Evolutionary conservation across 2,329 filamentous ascomycete species (phyloP).

Genomic region (Colletotrichum noveboracense): DNA sequence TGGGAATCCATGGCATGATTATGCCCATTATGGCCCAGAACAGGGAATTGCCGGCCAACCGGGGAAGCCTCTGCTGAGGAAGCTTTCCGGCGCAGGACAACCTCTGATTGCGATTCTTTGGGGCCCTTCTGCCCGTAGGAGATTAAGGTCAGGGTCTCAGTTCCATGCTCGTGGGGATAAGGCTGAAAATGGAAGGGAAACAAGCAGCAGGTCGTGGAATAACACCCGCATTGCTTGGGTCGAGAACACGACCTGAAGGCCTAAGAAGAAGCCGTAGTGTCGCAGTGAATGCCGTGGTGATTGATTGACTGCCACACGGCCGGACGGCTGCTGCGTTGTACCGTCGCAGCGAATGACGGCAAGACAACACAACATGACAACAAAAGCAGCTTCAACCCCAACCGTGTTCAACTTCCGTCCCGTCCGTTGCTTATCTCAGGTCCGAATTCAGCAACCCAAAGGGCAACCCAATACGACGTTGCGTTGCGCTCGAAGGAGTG

Average conservation of each 20-base stretch:
- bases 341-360: constrained; percentile 8
- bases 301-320: neutral
- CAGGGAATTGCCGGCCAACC: constrained; percentile 14
- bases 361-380: constrained; percentile 19
- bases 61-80: constrained; percentile 2
- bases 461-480: neutral
- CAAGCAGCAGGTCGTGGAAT: neutral
- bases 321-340: neutral
- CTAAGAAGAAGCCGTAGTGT: neutral
- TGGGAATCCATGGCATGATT: constrained; percentile 21
- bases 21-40: neutral
- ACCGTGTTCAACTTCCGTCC: neutral
- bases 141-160: neutral
- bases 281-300: constrained; percentile 10
- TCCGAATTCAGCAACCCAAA: neutral
- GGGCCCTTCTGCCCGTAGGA: neutral
- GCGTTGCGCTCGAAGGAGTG: neutral
- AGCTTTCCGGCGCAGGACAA: neutral
- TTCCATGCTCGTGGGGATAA: neutral
- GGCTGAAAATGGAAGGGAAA: neutral
- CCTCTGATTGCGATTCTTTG: constrained; percentile 4
- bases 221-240: neutral
- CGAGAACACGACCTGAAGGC: neutral
- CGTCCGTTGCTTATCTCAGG: neutral
- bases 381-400: neutral